Conservation (phyloP, 2,329 filamentous ascomycete species). For the Trichoderma harzianum region DNA sequence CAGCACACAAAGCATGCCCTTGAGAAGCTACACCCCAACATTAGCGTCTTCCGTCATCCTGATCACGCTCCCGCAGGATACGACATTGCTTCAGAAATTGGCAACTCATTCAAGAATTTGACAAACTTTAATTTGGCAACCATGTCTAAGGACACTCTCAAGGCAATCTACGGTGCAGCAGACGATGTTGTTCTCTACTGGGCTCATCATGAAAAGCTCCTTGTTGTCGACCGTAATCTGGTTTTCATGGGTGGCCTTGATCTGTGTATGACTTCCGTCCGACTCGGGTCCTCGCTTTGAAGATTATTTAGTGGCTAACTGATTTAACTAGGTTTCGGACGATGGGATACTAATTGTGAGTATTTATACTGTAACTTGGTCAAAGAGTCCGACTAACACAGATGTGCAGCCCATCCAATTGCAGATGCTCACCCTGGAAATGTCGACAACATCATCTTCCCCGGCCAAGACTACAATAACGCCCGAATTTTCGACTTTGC, state of each 20-base stretch:
- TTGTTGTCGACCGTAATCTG: conserved; percentile 71
- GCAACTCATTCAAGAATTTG: conserved; percentile 53
- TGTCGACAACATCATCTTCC: conserved; percentile 72
- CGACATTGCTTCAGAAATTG: conserved; percentile 64
- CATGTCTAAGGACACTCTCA: conserved; percentile 68
- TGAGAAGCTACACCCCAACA: conserved; percentile 76
- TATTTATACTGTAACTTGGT: background rate
- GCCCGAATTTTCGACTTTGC: conserved; percentile 78
- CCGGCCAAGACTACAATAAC: conserved; percentile 92
- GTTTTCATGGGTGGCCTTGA: conserved; percentile 93
- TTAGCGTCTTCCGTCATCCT: conserved; percentile 84
- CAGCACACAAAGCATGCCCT: conserved; percentile 76
- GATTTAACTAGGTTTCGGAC: conserved; percentile 60
- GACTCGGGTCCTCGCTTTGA: background rate
- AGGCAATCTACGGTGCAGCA: conserved; percentile 75
- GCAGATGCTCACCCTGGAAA: conserved; percentile 79
- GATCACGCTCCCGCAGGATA: conserved; percentile 77
- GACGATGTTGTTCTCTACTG: conserved; percentile 84
- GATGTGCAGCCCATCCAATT: conserved; percentile 62
- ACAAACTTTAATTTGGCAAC: conserved; percentile 56
- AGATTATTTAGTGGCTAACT: conserved; percentile 25
- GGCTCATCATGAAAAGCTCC: conserved; percentile 92
- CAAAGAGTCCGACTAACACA: conserved; percentile 16
- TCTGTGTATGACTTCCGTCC: conserved; percentile 52
- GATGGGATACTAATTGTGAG: conserved; percentile 78